Percentiles rank a stretch among this genome's conserved stretches.
These are phyloP conservation scores for Calocybe gangraenosa DNA, from an alignment of 768 basidiomycete species.

Conservation along the genomic window DNA sequence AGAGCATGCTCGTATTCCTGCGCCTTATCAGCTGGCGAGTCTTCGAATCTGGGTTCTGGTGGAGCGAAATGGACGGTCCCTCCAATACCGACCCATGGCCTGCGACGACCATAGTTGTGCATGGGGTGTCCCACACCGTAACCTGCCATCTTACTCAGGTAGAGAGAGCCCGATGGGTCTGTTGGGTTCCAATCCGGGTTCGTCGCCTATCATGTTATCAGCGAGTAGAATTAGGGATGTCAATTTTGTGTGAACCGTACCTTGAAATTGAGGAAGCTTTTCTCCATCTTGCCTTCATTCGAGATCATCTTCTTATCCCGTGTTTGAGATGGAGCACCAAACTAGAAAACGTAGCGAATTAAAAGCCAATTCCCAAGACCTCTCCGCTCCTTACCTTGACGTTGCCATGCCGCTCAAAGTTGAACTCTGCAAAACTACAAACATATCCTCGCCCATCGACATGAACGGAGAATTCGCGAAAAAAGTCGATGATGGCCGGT, in stretches of 20 bases:
- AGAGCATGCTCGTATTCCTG: constrained; percentile 76
- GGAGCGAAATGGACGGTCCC: constrained; percentile 28
- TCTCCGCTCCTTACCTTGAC: constrained; percentile 68
- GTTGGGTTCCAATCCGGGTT: constrained; percentile 95
- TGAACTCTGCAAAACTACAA: constrained; percentile 97
- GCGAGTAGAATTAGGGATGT: too few species aligned
- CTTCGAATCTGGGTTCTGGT: constrained; percentile 28
- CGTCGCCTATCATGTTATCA: constrained; percentile 51
- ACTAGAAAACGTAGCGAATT: constrained; percentile 38
- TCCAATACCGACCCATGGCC: constrained; percentile 19
- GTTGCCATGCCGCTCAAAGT: constrained; percentile 93
- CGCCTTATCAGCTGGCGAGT: constrained; percentile 45
- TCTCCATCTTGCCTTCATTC: constrained; percentile 98
- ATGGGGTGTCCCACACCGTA: constrained; percentile 48
- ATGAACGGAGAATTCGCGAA: constrained; percentile 96
- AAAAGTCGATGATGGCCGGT: constrained; percentile 92
- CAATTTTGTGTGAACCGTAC: constrained; percentile 27
- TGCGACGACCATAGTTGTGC: constrained; percentile 27
- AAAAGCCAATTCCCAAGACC: not conserved
- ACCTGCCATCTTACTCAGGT: constrained; percentile 80
- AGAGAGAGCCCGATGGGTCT: constrained; percentile 88
- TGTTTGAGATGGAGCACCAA: constrained; percentile 74
- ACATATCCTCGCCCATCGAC: constrained; percentile 96
- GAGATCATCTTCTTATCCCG: constrained; percentile 75
- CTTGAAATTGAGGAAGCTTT: constrained; percentile 94